Conservation (phyloP, 1,284 basidiomycete genomes). For the Rhodotorula sp. region DNA sequence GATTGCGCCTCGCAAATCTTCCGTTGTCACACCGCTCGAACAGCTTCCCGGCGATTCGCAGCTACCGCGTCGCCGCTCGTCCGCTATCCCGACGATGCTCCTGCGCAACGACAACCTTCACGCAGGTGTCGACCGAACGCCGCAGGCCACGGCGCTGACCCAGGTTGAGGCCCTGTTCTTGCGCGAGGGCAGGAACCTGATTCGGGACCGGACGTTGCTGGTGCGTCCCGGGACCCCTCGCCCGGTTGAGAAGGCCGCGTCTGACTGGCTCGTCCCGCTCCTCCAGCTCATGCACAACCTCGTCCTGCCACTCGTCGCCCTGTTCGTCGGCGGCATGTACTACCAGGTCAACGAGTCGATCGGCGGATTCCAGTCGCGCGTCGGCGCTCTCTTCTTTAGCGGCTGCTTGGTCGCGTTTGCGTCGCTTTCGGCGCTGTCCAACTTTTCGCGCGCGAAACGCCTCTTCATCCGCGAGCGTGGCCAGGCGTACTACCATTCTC, state of each 20-base stretch:
- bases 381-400: slow-evolving; percentile 88
- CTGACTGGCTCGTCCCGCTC: not conserved
- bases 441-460: slow-evolving; percentile 73
- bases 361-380: slow-evolving; percentile 85
- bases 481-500: slow-evolving; percentile 59
- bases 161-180: slow-evolving; percentile 75
- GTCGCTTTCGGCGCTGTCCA: slow-evolving; percentile 79
- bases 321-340: slow-evolving; percentile 72
- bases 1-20: not conserved
- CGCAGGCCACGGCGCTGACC: slow-evolving; percentile 71
- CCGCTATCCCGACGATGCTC: slow-evolving; percentile 14
- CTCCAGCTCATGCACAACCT: slow-evolving; percentile 62
- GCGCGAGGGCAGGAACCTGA: slow-evolving; percentile 77
- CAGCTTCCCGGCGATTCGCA: not conserved
- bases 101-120: slow-evolving; percentile 25
- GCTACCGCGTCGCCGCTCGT: slow-evolving; percentile 4
- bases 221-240: slow-evolving; percentile 48
- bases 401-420: slow-evolving; percentile 81
- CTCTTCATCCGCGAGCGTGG: slow-evolving; percentile 85
- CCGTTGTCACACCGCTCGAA: not conserved
- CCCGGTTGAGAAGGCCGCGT: too few relatives aligned
- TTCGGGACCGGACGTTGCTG: slow-evolving; percentile 76
- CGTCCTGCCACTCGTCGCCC: slow-evolving; percentile 69
- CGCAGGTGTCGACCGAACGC: slow-evolving; percentile 8
- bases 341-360: slow-evolving; percentile 75